Evolutionary conservation across 2,329 filamentous ascomycete species (phyloP).

Genomic region (Didymella pomorum): DNA sequence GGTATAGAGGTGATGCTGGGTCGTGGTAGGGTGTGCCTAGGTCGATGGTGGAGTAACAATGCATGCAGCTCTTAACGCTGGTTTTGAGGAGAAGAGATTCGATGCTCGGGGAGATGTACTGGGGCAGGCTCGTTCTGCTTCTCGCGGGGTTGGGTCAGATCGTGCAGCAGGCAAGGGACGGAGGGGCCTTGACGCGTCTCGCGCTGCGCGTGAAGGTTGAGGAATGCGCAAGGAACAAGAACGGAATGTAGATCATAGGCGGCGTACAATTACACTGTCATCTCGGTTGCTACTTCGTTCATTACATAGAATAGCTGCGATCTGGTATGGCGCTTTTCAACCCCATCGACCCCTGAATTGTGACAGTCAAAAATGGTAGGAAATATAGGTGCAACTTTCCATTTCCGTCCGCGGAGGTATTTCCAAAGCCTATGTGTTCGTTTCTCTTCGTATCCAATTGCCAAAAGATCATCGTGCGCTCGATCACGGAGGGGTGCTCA

Average conservation of each 20-base stretch:
- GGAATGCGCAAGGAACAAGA: neutral
- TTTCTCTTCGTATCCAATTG: constrained; percentile 7
- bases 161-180: neutral
- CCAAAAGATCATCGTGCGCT: constrained; percentile 5
- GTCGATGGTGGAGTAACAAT: neutral
- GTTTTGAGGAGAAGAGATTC: neutral
- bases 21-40: constrained; percentile 10
- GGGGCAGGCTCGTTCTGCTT: neutral
- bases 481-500: constrained; percentile 1
- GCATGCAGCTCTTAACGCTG: neutral
- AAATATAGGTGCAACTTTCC: neutral
- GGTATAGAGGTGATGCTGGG: constrained; percentile 10
- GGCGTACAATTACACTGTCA: constrained; percentile 11
- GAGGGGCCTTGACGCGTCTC: neutral
- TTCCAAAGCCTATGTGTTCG: constrained; percentile 8
- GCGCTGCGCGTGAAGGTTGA: neutral
- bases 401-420: constrained; percentile 10
- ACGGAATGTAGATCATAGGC: constrained; percentile 12
- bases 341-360: neutral
- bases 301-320: constrained; percentile 1
- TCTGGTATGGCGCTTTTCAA: neutral
- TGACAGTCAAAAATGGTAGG: neutral
- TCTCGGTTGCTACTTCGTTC: constrained; percentile 7
- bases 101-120: neutral
- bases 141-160: neutral